Percentiles rank a stretch among this genome's conserved stretches.
Conservation (phyloP, 345 rosid species). For the Rubroshorea leprosula region DNA sequence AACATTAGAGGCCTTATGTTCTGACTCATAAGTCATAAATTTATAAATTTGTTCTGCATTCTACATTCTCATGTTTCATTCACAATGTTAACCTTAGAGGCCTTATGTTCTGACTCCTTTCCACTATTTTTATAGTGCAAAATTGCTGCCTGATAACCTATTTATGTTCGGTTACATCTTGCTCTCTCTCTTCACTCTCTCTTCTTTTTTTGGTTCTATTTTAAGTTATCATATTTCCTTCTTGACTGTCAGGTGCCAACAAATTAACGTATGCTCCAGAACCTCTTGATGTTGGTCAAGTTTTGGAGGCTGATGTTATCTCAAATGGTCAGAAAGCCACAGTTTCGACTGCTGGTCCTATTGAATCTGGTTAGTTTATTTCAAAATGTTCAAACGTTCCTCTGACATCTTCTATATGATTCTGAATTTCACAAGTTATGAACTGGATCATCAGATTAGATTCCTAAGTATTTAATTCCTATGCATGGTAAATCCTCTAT, state of each 20-base stretch:
- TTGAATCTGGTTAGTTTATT: constrained; percentile 58
- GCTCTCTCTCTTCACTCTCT: no score
- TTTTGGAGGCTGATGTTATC: constrained; percentile 62
- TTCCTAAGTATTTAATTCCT: not conserved
- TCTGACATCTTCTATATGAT: not conserved
- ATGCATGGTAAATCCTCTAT: not conserved
- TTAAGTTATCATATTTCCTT: no score
- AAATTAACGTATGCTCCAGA: constrained; percentile 74
- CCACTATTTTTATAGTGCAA: no score
- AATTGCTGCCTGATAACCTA: no score
- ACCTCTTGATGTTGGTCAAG: constrained; percentile 72
- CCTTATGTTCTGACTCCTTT: not conserved
- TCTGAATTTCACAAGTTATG: not conserved
- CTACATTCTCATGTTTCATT: not conserved
- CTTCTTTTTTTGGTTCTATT: no score
- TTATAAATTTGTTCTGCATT: no score
- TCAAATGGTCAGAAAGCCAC: constrained; percentile 54
- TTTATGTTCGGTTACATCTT: no score
- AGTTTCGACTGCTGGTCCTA: constrained; percentile 55
- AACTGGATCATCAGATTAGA: constrained; percentile 2
- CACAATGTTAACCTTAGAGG: not conserved
- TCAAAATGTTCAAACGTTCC: constrained; percentile 3
- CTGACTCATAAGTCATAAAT: no score
- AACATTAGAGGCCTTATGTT: not conserved
- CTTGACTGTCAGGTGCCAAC: constrained; percentile 52